Conservation (phyloP, 2,329 filamentous ascomycete genomes). For the Colletotrichum melonis region DNA sequence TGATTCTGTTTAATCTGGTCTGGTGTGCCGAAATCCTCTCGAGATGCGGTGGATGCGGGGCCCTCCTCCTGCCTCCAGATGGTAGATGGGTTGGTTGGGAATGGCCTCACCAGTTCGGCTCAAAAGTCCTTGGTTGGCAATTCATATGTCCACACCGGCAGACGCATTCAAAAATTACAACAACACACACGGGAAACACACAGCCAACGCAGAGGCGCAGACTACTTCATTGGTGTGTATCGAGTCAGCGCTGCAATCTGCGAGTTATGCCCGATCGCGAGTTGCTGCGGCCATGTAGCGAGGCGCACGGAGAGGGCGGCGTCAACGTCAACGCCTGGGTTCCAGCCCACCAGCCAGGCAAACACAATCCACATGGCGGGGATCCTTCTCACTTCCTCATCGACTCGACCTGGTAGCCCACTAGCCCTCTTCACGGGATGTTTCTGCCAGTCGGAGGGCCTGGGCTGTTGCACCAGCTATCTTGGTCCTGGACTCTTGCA, state of each 20-base stretch:
- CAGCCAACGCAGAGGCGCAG: background rate
- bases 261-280: slow-evolving; percentile 6
- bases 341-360: background rate
- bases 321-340: background rate
- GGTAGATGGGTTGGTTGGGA: background rate
- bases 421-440: slow-evolving; percentile 14
- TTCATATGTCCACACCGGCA: background rate
- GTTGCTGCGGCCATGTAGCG: background rate
- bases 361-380: background rate
- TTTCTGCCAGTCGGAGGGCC: slow-evolving; percentile 30
- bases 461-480: slow-evolving; percentile 10
- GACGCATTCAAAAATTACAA: background rate
- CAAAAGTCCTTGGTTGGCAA: background rate
- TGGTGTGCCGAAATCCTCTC: slow-evolving; percentile 6
- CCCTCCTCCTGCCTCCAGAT: background rate
- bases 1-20: slow-evolving; percentile 4
- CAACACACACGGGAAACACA: background rate
- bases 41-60: slow-evolving; percentile 19
- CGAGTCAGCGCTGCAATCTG: slow-evolving; percentile 20
- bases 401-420: background rate
- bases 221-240: background rate
- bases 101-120: slow-evolving; percentile 23
- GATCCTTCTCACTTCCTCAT: background rate
- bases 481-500: slow-evolving; percentile 32
- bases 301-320: slow-evolving; percentile 13